These are phyloP conservation scores for Curvularia sp. DNA, from an alignment of 2,329 filamentous ascomycete species.

Conservation along the genomic window DNA sequence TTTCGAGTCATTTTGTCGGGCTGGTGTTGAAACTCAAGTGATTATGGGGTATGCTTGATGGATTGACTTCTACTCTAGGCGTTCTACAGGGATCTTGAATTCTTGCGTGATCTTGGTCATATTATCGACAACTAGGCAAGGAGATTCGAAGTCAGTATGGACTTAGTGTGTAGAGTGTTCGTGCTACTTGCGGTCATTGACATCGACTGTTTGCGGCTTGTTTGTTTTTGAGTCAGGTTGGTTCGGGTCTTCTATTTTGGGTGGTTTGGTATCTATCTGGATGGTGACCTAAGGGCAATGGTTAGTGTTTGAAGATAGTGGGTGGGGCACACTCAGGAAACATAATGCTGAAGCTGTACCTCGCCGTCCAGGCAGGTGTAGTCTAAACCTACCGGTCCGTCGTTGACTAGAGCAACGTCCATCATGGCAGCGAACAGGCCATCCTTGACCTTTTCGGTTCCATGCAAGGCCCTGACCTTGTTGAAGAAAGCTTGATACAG, in stretches of 20 bases:
- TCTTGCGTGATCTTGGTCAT: slow-evolving; percentile 44
- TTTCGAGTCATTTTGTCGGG: neutral
- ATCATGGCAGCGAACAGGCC: slow-evolving; percentile 99
- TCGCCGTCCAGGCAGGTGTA: slow-evolving; percentile 64
- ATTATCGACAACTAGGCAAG: slow-evolving; percentile 32
- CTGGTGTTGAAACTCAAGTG: neutral
- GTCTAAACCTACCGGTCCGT: slow-evolving; percentile 73
- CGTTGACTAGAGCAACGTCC: slow-evolving; percentile 92
- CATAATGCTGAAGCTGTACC: slow-evolving; percentile 55
- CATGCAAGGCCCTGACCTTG: slow-evolving; percentile 76
- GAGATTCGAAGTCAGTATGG: neutral
- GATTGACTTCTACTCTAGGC: slow-evolving; percentile 38
- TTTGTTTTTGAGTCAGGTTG: slow-evolving; percentile 18
- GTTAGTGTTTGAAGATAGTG: slow-evolving; percentile 3
- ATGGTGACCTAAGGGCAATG: slow-evolving; percentile 55
- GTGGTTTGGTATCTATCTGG: slow-evolving; percentile 57
- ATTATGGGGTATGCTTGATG: neutral
- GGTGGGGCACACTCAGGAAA: slow-evolving; percentile 1
- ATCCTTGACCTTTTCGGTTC: slow-evolving; percentile 80
- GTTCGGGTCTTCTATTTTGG: slow-evolving; percentile 47
- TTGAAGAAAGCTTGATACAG: slow-evolving; percentile 85
- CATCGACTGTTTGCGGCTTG: slow-evolving; percentile 27
- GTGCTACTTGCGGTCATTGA: slow-evolving; percentile 30
- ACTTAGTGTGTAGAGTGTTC: neutral
- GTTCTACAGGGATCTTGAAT: slow-evolving; percentile 45